Base-by-base conservation (phyloP, 75 land plant species). In the Selaginella moellendorffii region DNA sequence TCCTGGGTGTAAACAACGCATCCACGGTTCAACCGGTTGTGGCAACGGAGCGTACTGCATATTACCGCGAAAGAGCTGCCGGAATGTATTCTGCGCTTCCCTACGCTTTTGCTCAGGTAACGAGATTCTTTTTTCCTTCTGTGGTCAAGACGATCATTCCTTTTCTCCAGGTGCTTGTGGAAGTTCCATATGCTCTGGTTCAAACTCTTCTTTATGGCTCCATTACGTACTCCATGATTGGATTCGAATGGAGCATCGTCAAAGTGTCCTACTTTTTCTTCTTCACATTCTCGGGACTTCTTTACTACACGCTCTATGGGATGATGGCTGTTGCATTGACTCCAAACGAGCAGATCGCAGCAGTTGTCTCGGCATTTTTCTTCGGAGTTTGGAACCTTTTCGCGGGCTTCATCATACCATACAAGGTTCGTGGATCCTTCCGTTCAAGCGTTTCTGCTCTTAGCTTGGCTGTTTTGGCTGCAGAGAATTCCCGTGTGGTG, bases 401-500 rank as follows among this genome's bases (percentile, higher is more conserved):
- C 69, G 73, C 86, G 0, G 89, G 89, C 12, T 83, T 80, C 69
- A 52, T 85, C 1, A 72, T 85, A 5, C 81, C 89, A 54, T 10
- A 46, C 10, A 10, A 10, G 51, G 51, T 18, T 10, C 10, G 51
- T 10, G 10, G 51, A 18, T 10, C 18, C 10, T 46, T 46, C 18
- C 18, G 51, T 10, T 46, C 18, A 46, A 10, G 18, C 51, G 18
- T 10, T 46, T 10, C 14, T 10, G 10, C 51, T 18, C 18, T 10
- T 46, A 46, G 18, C 51, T 46, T 10, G 10, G 18, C 18, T 46
- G 14, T 10, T 46, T 18, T 18, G 18, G 10, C 14, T 78, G 74
- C 74, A 86, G 90, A 74, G 71, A 20, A 74, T 81, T 18, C 90
- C 85, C 0, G 74, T 67, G n/a, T 86, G 90, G 90, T 84, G 84